phyloP scores from a whole-genome alignment of 2,329 filamentous ascomycete genomes.

The Colletotrichum sp. region DNA sequence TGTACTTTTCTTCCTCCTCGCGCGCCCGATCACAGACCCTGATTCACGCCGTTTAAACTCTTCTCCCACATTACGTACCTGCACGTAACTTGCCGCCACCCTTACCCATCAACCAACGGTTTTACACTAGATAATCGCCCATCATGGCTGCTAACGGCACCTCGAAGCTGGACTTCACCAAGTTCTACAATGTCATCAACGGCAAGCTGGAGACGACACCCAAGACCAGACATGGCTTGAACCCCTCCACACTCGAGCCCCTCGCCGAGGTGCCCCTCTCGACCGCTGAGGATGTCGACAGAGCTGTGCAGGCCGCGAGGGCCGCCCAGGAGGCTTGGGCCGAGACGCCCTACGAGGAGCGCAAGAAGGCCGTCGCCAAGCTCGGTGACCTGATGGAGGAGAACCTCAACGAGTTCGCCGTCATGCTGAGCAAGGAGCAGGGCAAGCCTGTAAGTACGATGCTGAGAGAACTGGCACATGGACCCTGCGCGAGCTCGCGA shows the following conservation, averaged over 20 bases:
- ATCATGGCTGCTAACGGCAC: constrained; percentile 12
- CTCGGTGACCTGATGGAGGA: constrained; percentile 22
- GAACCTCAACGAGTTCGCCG: constrained; percentile 9
- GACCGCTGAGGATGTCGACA: constrained; percentile 53
- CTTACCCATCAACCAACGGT: not conserved
- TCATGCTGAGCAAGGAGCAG: constrained; percentile 24
- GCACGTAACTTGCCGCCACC: not conserved
- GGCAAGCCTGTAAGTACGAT: constrained; percentile 24
- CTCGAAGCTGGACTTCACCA: constrained; percentile 28
- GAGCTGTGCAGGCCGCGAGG: constrained; percentile 52
- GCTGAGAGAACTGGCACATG: not conserved
- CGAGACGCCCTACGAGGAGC: constrained; percentile 33
- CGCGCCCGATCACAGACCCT: not conserved
- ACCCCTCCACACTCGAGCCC: constrained; percentile 53
- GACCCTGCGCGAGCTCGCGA: not conserved
- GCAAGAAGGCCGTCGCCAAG: constrained; percentile 28
- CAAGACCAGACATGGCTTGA: constrained; percentile 52
- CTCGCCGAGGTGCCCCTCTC: constrained; percentile 56
- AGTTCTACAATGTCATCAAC: constrained; percentile 58
- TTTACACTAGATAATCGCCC: not conserved
- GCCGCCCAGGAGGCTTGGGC: constrained; percentile 48
- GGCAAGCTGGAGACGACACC: constrained; percentile 49
- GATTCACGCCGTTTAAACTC: not conserved
- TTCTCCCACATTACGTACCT: not conserved
- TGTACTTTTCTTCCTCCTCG: not conserved